Evolutionary conservation across 2,329 filamentous ascomycete species (phyloP), one percentile per base, ranked within the genome.

Genomic region (Zymoseptoria tritici): DNA sequence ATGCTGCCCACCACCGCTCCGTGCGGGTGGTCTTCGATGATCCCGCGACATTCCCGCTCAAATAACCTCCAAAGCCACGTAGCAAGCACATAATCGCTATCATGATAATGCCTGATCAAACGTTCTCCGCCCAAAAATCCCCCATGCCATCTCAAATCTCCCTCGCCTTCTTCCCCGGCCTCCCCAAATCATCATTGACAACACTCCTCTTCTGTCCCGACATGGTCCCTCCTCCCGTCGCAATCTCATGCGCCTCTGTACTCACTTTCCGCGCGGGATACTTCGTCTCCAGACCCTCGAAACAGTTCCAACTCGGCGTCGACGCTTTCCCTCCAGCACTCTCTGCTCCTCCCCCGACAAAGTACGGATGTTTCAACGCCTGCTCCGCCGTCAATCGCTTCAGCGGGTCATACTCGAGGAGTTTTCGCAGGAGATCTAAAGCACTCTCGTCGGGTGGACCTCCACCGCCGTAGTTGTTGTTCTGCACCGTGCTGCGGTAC

Each of bases 161-260:
- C 66, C 83, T 82, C 49, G 83, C 67, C 58, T 82, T 80, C 71
- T 85, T 84, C 13, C 57, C 53, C 8, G 79, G 72, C 13, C 81
- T 79, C 59, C 80, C 71, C 20, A 86, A 78, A n/a, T 95, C 71
- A 70, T 97, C 93, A 0, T 88, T 89, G 49, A 96, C 71, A 0
- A 89, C 93, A 64, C 88, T 93, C 61, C 92, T 81, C 78, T 97
- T 97, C 0, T 92, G 96, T 0, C 93, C 94, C 0, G 93, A 91
- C 42, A 97, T 75, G 73, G 91, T 96, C 51, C 87, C 87, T 73
- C 91, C 96, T 51, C 87, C 87, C 0, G 90, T 92, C n/a, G 90
- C 82, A 59, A 97, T 97, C 74, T 97, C 94, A 68, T 96, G 96
- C 72, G 97, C 91, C 70, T 99, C 94, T 68, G 68, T 95, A 88